A percentile compares a stretch with the other conserved stretches of the same genome.
Evolutionary conservation across 2,329 filamentous ascomycete genomes (phyloP).

Genomic region (Magnaporthiopsis rhizophila): DNA sequence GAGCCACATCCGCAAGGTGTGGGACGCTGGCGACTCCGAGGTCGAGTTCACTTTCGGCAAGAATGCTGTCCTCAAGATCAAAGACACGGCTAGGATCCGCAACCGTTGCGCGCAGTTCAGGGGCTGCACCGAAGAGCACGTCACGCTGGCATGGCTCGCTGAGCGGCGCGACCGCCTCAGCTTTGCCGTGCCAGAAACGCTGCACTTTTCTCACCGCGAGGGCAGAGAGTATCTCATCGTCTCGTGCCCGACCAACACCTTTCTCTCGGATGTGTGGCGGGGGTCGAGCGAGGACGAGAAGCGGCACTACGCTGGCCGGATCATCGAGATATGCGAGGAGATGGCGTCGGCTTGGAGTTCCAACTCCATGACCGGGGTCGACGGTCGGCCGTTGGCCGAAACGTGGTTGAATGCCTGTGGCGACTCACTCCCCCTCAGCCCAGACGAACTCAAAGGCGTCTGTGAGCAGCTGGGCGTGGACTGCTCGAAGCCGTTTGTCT

Average conservation of each 20-base stretch:
- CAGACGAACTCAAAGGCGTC: conserved; percentile 10
- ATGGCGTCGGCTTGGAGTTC: neutral
- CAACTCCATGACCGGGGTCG: neutral
- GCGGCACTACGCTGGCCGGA: conserved; percentile 6
- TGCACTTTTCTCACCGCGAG: neutral
- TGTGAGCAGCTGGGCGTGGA: conserved; percentile 7
- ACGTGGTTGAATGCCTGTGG: neutral
- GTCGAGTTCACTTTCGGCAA: conserved; percentile 3
- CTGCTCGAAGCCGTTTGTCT: conserved; percentile 1
- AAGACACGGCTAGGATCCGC: too few species aligned
- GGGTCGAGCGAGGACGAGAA: conserved; percentile 7
- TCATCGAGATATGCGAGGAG: conserved; percentile 8
- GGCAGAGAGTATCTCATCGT: neutral
- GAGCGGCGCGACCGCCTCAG: neutral
- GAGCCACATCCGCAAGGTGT: conserved; percentile 10
- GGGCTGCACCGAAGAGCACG: neutral
- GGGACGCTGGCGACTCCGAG: conserved; percentile 1
- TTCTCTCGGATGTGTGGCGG: conserved; percentile 12
- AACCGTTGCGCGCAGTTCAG: neutral
- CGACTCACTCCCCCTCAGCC: neutral
- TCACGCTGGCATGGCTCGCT: neutral
- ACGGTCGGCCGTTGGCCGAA: neutral
- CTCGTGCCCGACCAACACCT: conserved; percentile 9
- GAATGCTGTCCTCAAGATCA: neutral
- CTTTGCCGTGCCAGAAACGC: neutral